Evolutionary conservation across 768 basidiomycete genomes (phyloP).

Genomic region (Agrocybe pediades): DNA sequence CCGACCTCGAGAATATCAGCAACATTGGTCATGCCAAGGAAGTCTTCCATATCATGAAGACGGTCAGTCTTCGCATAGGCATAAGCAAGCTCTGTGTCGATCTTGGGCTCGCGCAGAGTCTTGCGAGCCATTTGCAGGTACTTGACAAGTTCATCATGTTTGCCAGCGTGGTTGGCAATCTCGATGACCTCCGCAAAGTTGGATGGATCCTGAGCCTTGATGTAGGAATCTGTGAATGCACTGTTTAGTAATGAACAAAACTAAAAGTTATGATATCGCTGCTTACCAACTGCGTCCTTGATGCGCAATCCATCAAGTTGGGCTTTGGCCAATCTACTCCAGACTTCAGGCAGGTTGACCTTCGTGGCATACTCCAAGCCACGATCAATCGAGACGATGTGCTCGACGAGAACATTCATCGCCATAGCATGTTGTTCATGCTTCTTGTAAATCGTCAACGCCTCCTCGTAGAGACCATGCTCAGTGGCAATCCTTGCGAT

Average conservation of each 20-base stretch:
- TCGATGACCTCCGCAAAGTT: slow-evolving; percentile 67
- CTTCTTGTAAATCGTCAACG: slow-evolving; percentile 97
- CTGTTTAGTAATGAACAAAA: background rate
- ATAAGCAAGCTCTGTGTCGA: slow-evolving; percentile 97
- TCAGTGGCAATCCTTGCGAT: slow-evolving; percentile 98
- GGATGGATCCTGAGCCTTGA: slow-evolving; percentile 15
- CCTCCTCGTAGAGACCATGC: slow-evolving; percentile 94
- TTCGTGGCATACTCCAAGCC: slow-evolving; percentile 95
- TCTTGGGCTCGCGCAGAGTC: slow-evolving; percentile 92
- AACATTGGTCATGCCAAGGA: slow-evolving; percentile 97
- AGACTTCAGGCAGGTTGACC: slow-evolving; percentile 94
- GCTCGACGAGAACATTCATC: slow-evolving; percentile 97
- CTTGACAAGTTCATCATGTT: slow-evolving; percentile 91
- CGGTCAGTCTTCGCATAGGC: slow-evolving; percentile 97
- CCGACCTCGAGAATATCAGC: slow-evolving; percentile 96
- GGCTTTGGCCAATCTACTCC: slow-evolving; percentile 97
- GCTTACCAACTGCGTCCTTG: slow-evolving; percentile 92
- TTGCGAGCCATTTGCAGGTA: slow-evolving; percentile 99
- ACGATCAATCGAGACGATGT: slow-evolving; percentile 96
- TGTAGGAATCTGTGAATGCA: slow-evolving; percentile 28
- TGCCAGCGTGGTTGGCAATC: slow-evolving; percentile 87
- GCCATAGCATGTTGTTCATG: slow-evolving; percentile 94
- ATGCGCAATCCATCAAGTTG: slow-evolving; percentile 97
- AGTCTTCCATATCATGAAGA: slow-evolving; percentile 99
- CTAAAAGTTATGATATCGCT: background rate